These are phyloP conservation scores for Cryptococcus sp. DNA, from an alignment of 1,284 basidiomycete genomes.

Conservation along the genomic window DNA sequence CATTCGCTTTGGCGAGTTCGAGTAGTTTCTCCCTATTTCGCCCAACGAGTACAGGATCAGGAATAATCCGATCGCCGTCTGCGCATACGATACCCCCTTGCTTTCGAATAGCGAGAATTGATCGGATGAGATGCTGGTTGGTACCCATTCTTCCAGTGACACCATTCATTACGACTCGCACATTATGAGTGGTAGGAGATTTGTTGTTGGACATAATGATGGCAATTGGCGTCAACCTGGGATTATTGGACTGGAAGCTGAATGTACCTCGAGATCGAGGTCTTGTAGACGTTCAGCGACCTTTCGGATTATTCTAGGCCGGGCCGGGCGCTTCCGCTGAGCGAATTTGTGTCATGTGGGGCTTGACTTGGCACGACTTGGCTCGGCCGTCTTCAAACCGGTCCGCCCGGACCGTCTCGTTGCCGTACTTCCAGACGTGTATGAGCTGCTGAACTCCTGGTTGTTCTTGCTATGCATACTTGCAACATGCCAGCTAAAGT, in stretches of 20 bases:
- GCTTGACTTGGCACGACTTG: too few relatives aligned
- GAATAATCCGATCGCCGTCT: slow-evolving; percentile 15
- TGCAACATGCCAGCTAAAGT: background rate
- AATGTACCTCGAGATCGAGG: too few relatives aligned
- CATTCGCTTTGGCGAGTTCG: slow-evolving; percentile 13
- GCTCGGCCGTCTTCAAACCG: too few relatives aligned
- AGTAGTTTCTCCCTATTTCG: slow-evolving; percentile 13
- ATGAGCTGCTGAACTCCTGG: too few relatives aligned
- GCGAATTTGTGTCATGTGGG: too few relatives aligned
- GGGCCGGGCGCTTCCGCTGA: too few relatives aligned
- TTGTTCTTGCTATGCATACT: too few relatives aligned
- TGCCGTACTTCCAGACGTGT: too few relatives aligned
- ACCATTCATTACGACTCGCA: slow-evolving; percentile 21
- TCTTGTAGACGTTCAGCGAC: background rate
- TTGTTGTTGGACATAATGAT: slow-evolving; percentile 2
- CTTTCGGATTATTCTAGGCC: too few relatives aligned
- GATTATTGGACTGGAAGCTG: too few relatives aligned
- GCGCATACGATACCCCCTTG: slow-evolving; percentile 14
- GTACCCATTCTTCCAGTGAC: slow-evolving; percentile 23
- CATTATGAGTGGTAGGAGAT: slow-evolving; percentile 6
- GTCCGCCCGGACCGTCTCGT: too few relatives aligned
- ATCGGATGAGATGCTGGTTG: slow-evolving; percentile 21
- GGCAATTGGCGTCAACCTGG: too few relatives aligned
- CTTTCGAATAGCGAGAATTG: slow-evolving; percentile 17
- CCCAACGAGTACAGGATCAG: slow-evolving; percentile 17